Percentiles rank a stretch among this genome's conserved stretches.
phyloP scores from a whole-genome alignment of 805 yeast species.

The Zygosaccharomyces siamensis region DNA sequence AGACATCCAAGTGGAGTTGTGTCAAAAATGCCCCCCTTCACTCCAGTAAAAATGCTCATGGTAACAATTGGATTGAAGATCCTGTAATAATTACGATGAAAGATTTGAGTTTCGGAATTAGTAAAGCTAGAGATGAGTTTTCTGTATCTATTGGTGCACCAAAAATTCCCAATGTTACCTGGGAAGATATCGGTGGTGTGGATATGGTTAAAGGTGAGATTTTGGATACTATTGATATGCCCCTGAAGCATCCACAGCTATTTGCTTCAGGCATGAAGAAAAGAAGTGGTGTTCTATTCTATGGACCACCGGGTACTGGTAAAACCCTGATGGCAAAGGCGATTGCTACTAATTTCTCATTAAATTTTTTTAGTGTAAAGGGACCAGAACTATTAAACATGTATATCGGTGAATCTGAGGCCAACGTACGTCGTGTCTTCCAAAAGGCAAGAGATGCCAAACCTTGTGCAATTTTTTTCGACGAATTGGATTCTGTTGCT shows the following conservation, averaged over 20 bases:
- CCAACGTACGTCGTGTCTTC: slow-evolving; percentile 90
- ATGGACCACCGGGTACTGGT: slow-evolving; percentile 99
- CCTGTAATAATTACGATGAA: slow-evolving; percentile 47
- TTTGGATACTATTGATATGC: slow-evolving; percentile 93
- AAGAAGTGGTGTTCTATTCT: slow-evolving; percentile 88
- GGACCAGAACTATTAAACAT: slow-evolving; percentile 95
- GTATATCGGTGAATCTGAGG: slow-evolving; percentile 99
- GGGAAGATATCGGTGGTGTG: slow-evolving; percentile 98
- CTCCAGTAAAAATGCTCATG: slow-evolving; percentile 26
- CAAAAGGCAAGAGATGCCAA: slow-evolving; percentile 93
- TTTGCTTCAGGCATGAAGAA: slow-evolving; percentile 87
- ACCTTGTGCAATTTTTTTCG: slow-evolving; percentile 96
- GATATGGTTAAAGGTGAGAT: slow-evolving; percentile 88
- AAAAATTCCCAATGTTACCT: slow-evolving; percentile 84
- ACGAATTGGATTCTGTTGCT: slow-evolving; percentile 96
- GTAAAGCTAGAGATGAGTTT: slow-evolving; percentile 78
- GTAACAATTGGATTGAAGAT: slow-evolving; percentile 17
- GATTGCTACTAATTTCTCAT: slow-evolving; percentile 89
- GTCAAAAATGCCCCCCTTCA: slow-evolving; percentile 38
- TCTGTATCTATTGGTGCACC: slow-evolving; percentile 97
- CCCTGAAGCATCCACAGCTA: slow-evolving; percentile 85
- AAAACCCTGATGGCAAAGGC: slow-evolving; percentile 95
- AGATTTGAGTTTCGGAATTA: slow-evolving; percentile 58
- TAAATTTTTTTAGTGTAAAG: slow-evolving; percentile 92
- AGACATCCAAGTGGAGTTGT: slow-evolving; percentile 57